Evolutionary conservation across 192 early-diverging fungal species (phyloP), one percentile per base, ranked within the genome.

Genomic region (Geosiphon pyriformis): DNA sequence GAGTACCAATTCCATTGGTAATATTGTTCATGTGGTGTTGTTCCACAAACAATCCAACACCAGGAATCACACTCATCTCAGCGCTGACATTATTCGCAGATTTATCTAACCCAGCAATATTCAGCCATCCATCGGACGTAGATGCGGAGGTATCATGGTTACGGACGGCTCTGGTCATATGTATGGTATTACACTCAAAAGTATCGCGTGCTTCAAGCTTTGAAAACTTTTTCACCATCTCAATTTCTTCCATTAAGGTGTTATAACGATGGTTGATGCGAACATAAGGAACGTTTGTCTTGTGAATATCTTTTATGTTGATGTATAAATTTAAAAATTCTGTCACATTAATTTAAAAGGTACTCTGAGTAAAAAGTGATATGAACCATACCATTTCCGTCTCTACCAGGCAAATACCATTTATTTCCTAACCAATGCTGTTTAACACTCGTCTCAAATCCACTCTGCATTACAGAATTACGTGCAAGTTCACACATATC

Each of bases 401-500:
- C 83, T 27, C 87, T 84, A 1, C 93, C 92, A 4, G 92, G 87
- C 46, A 85, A 69, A 59, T 84, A 68, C 78, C 89, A 96, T 15
- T 79, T 69, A 12, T 86, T 77, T 18, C 95, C 95, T 6, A 98
- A 75, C 93, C 94, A 98, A 59, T 90, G 90, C 30, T 87, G 84
- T 82, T 96, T 98, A 68, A 94, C 78, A 58, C 84, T 76, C 49
- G 85, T 81, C 69, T 98, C 95, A 80, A 88, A 98, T 2, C 95
- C 95, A 77, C 88, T 89, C 70, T 95, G 94, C 8, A 90, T 71
- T 2, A 91, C 88, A 33, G 90, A 92, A 77, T 95, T 94, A 57
- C 92, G 83, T 0, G 95, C 90, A 59, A 98, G 80, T 72, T 98
- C 95, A 73, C 94, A 95, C 92, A 96, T 94, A 69, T 98, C 95